Conservation (phyloP, 805 yeast species). For the Pachysolen tannophilus region DNA sequence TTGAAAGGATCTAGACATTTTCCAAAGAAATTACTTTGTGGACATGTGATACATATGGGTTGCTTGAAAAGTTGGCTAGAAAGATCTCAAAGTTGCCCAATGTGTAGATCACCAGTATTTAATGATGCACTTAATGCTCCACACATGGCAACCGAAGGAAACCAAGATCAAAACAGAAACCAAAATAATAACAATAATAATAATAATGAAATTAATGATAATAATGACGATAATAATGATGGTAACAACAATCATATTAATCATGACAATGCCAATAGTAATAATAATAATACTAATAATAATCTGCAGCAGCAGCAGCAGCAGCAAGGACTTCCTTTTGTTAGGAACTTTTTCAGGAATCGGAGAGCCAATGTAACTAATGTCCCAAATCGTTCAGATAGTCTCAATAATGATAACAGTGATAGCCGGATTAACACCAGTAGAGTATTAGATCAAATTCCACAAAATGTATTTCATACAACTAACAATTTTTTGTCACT, state of each 20-base stretch:
- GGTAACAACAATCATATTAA: not conserved
- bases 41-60: constrained; percentile 82
- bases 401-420: no score
- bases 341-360: not conserved
- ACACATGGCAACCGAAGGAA: no score
- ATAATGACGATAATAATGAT: constrained; percentile 1
- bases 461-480: not conserved
- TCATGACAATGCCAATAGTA: not conserved
- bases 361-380: not conserved
- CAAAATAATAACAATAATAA: not conserved
- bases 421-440: no score
- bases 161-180: no score
- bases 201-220: not conserved
- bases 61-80: constrained; percentile 92
- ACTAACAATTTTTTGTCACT: no score
- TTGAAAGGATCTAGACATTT: constrained; percentile 31
- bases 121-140: no score
- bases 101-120: constrained; percentile 72
- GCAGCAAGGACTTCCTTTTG: no score
- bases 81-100: constrained; percentile 88
- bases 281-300: not conserved
- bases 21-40: constrained; percentile 77
- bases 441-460: no score
- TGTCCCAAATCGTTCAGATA: no score
- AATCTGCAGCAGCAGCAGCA: not conserved